Base-by-base conservation (phyloP, 176 grass and related monocot genomes). In the Eragrostis nindensis region DNA sequence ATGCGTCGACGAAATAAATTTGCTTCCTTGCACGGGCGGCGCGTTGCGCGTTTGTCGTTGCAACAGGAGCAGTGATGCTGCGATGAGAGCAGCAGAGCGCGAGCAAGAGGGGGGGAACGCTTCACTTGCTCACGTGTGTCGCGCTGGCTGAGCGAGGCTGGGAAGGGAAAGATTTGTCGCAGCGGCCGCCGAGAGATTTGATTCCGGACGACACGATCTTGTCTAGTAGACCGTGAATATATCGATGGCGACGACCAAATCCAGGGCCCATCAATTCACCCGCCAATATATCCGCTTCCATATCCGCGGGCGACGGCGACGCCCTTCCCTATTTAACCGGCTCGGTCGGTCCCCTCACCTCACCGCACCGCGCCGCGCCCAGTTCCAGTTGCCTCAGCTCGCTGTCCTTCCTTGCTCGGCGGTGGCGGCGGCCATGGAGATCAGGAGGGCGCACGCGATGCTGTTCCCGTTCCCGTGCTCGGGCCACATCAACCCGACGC, bases 401-500 rank as follows among this genome's bases (percentile, higher is more conserved):
- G 32, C 32, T 36, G 32, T 36, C 32, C 32, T 36, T 36, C 32
- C 32, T 36, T 4, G 19, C 8, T 19, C 8, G 55, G 21, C 66
- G 10, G 25, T 6, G 11, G 69, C 14, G 8, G 27, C 40, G 21
- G 45, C 45, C 45, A 85, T 76, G 82, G 71, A 43, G 43, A 4
- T 7, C 69, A 43, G 16, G 82, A 70, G 65, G 60, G 29, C 86
- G 71, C 86, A 85, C 66, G 83, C 83, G 75, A 65, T 92, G 83
- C 61, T 92, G 30, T 92, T 92, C 78, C 86, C 90, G n/a, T 86
- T 85, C 67, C 90, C 90, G 45, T 92, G 82, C 87, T 59, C 87
- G 57, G 90, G 90, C 22, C 90, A 89, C 83, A 89, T 92, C 83
- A 92, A 89, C 83, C 90, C 90, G 7, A 92, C 83, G 79, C 74